Conservation (phyloP, 805 yeast species). For the Candida boidinii region DNA sequence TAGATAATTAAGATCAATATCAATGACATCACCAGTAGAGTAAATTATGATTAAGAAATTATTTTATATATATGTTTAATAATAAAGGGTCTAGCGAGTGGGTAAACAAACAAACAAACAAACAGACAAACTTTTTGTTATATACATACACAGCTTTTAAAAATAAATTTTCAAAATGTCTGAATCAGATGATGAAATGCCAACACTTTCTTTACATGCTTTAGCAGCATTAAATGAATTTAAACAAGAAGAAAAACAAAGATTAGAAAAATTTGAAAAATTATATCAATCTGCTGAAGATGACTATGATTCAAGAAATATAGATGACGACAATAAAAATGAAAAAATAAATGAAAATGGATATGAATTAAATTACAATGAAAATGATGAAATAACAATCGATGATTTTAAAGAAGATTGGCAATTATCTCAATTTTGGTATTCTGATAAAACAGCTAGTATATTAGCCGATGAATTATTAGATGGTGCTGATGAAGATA, state of each 20-base stretch:
- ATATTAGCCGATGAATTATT: constrained; percentile 60
- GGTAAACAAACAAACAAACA: too few species aligned
- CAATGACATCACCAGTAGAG: too few species aligned
- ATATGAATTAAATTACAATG: too few species aligned
- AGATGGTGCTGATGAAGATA: constrained; percentile 66
- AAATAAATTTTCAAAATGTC: too few species aligned
- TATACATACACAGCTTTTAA: too few species aligned
- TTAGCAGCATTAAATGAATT: constrained; percentile 58
- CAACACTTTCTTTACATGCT: constrained; percentile 36
- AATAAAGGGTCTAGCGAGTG: too few species aligned
- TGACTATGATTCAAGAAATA: constrained; percentile 29
- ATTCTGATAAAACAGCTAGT: constrained; percentile 65
- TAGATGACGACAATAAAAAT: not conserved
- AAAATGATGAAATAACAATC: constrained; percentile 34
- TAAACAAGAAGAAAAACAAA: constrained; percentile 49
- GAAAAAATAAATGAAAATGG: too few species aligned
- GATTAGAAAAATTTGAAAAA: constrained; percentile 46
- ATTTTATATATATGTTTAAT: too few species aligned
- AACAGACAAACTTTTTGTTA: too few species aligned
- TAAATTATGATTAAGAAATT: too few species aligned
- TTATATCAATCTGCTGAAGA: constrained; percentile 52
- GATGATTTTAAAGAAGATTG: constrained; percentile 83
- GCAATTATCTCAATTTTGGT: constrained; percentile 94
- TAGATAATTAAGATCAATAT: too few species aligned
- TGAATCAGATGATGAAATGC: constrained; percentile 21